Evolutionary conservation across 2,329 filamentous ascomycete genomes (phyloP).

Genomic region (Nemania bipapillata): DNA sequence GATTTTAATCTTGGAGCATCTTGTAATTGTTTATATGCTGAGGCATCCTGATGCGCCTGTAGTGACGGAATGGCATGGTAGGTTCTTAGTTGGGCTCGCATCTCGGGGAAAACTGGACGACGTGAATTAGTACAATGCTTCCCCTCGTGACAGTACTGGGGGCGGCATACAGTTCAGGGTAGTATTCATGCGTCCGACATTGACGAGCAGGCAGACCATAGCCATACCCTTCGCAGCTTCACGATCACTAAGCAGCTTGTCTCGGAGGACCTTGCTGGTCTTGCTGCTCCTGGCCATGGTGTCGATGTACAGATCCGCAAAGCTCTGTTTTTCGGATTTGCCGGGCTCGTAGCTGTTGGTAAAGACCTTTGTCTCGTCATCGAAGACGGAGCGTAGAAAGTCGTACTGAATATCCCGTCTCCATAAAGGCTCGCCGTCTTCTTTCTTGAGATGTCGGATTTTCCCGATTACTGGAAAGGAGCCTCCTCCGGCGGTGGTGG

Average conservation of each 20-base stretch:
- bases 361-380: conserved; percentile 79
- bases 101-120: conserved; percentile 86
- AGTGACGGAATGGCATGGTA: conserved; percentile 98
- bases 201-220: conserved; percentile 97
- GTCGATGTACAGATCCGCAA: conserved; percentile 97
- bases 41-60: conserved; percentile 92
- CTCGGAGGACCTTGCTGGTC: conserved; percentile 96
- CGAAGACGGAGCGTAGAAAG: conserved; percentile 82
- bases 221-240: conserved; percentile 97
- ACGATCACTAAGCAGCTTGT: conserved; percentile 92
- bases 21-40: conserved; percentile 97
- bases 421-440: conserved; percentile 88
- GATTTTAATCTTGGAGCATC: conserved; percentile 96
- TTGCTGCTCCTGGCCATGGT: conserved; percentile 99
- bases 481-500: conserved; percentile 30
- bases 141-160: conserved; percentile 5
- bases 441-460: conserved; percentile 86
- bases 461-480: conserved; percentile 64
- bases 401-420: conserved; percentile 88
- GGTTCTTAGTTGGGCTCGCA: conserved; percentile 95
- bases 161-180: conserved; percentile 85
- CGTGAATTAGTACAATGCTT: conserved; percentile 22
- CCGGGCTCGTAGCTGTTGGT: conserved; percentile 83
- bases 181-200: conserved; percentile 98
- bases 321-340: conserved; percentile 72